Evolutionary conservation across 2,329 filamentous ascomycete species (phyloP).

Genomic region (Sclerotiophoma versabilis): DNA sequence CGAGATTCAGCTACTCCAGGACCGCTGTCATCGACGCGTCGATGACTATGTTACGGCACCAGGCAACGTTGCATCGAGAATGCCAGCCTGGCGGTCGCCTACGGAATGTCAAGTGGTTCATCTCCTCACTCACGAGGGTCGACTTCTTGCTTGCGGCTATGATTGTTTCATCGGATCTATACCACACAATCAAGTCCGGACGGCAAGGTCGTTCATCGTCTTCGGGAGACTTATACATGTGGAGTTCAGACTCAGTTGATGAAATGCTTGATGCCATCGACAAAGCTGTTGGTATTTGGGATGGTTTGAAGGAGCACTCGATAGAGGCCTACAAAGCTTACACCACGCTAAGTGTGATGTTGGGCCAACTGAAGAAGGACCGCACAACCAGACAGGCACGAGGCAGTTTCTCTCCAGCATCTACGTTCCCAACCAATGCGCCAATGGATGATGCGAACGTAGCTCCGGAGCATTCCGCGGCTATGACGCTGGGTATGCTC

Average conservation of each 20-base stretch:
- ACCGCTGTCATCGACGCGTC: slow-evolving; percentile 86
- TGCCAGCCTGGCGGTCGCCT: slow-evolving; percentile 75
- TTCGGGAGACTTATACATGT: slow-evolving; percentile 52
- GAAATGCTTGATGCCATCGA: slow-evolving; percentile 81
- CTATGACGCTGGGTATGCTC: slow-evolving; percentile 74
- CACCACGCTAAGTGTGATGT: slow-evolving; percentile 80
- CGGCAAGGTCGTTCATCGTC: slow-evolving; percentile 45
- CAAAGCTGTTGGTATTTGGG: slow-evolving; percentile 79
- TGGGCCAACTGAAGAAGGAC: slow-evolving; percentile 74
- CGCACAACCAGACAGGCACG: slow-evolving; percentile 37
- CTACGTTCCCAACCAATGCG: slow-evolving; percentile 38
- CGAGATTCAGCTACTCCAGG: slow-evolving; percentile 83
- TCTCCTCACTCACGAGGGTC: slow-evolving; percentile 79
- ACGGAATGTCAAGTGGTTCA: slow-evolving; percentile 76
- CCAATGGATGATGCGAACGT: slow-evolving; percentile 62
- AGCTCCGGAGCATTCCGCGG: slow-evolving; percentile 67
- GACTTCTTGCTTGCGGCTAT: slow-evolving; percentile 89
- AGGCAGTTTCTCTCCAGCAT: slow-evolving; percentile 41
- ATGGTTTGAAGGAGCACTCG: slow-evolving; percentile 74
- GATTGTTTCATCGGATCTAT: slow-evolving; percentile 82
- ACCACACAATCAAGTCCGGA: slow-evolving; percentile 66
- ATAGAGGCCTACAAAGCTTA: slow-evolving; percentile 92
- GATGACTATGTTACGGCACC: slow-evolving; percentile 78
- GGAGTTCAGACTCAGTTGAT: slow-evolving; percentile 60
- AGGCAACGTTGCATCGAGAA: slow-evolving; percentile 77